phyloP scores from a whole-genome alignment of 768 basidiomycete species.

The Auriscalpium vulgare region DNA sequence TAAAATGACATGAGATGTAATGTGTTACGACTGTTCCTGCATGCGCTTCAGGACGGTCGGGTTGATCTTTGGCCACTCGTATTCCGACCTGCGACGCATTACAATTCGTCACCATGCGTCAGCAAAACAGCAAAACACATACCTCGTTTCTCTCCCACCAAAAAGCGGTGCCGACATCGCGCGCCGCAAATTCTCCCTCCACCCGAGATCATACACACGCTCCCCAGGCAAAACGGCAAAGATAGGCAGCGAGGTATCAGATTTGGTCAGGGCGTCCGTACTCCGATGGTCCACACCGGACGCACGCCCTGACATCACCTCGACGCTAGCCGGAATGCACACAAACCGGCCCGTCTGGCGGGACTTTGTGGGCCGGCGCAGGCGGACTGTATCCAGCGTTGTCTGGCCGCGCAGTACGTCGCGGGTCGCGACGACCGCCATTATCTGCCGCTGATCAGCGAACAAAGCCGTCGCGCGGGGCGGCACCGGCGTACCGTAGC shows the following conservation, averaged over 20 bases:
- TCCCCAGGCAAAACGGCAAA: conserved; percentile 6
- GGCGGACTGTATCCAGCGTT: conserved; percentile 5
- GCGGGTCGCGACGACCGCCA: conserved; percentile 2
- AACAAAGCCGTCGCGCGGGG: background rate
- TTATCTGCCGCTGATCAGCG: background rate
- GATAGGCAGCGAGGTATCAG: background rate
- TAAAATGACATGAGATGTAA: too few species aligned
- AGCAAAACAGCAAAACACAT: background rate
- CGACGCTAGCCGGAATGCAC: conserved; percentile 3
- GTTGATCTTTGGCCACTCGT: conserved; percentile 15
- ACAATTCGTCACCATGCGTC: background rate
- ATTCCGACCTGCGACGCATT: background rate
- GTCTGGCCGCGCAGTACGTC: conserved; percentile 11
- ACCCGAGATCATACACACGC: conserved; percentile 15
- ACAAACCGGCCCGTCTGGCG: conserved; percentile 3
- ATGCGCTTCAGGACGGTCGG: conserved; percentile 11
- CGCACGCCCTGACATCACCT: background rate
- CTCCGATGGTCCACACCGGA: conserved; percentile 1
- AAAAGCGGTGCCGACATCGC: conserved; percentile 7
- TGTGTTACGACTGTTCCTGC: background rate
- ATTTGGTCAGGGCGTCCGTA: background rate
- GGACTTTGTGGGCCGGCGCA: background rate
- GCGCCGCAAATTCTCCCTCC: conserved; percentile 14
- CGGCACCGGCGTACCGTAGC: conserved; percentile 6
- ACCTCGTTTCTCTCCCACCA: background rate